Percentiles rank a stretch among this genome's conserved stretches.
phyloP scores from a whole-genome alignment of 2,329 filamentous ascomycete species.

The Trichocomaceae sp. region DNA sequence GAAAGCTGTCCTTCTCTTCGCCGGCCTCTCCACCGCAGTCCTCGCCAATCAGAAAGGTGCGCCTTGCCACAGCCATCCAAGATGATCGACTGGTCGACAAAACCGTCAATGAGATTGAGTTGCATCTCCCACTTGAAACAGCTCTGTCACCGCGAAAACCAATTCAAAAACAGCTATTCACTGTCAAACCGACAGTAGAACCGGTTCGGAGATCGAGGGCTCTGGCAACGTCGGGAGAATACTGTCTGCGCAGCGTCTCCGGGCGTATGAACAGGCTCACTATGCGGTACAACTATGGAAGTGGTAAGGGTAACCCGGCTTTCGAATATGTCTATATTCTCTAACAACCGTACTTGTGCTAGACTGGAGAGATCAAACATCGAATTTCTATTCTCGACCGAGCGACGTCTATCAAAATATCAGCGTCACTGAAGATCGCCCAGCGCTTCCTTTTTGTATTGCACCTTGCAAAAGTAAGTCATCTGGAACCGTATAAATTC shows the following conservation, averaged over 20 bases:
- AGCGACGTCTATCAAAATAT: conserved; percentile 48
- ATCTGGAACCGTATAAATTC: not conserved
- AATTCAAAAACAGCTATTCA: conserved; percentile 12
- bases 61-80: conserved; percentile 26
- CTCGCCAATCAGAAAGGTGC: conserved; percentile 41
- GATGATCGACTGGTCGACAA: conserved; percentile 26
- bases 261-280: conserved; percentile 29
- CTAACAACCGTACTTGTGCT: not conserved
- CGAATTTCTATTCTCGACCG: conserved; percentile 53
- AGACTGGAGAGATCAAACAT: conserved; percentile 55
- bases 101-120: conserved; percentile 24
- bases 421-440: conserved; percentile 31
- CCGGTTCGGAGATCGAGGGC: conserved; percentile 32
- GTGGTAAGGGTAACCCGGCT: conserved; percentile 25
- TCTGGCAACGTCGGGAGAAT: conserved; percentile 31
- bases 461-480: conserved; percentile 58
- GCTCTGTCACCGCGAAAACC: conserved; percentile 6
- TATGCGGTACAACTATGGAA: conserved; percentile 30
- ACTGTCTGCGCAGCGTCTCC: conserved; percentile 34
- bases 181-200: conserved; percentile 18
- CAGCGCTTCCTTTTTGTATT: conserved; percentile 59
- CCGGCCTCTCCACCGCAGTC: conserved; percentile 45
- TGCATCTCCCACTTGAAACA: not conserved
- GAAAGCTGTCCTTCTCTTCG: conserved; percentile 41
- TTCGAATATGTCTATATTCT: not conserved